Percentiles rank a stretch among this genome's conserved stretches.
Conservation (phyloP, 805 yeast genomes). For the Limtongia smithiae region DNA sequence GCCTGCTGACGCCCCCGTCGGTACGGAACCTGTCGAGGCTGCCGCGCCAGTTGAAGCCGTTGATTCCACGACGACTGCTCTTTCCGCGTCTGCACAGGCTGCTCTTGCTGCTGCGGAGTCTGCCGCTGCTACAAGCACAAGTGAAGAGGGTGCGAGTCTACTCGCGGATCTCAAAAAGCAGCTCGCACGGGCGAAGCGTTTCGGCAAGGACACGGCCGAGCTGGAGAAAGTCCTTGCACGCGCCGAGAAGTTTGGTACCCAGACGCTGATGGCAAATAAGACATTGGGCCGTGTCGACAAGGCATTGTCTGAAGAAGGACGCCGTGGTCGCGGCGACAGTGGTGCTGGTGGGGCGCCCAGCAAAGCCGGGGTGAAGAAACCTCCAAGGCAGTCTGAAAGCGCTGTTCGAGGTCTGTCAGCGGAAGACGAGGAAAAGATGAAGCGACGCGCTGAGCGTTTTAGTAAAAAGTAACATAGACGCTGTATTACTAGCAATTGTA, state of each 20-base stretch:
- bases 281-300: conserved; percentile 1
- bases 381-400: neutral
- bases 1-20: too few relatives aligned
- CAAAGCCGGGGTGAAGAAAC: neutral
- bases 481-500: too few relatives aligned
- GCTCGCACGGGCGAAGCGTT: conserved; percentile 17
- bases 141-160: conserved; percentile 1
- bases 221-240: conserved; percentile 18
- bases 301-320: neutral
- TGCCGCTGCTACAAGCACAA: too few relatives aligned
- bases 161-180: conserved; percentile 10
- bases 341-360: neutral
- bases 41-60: too few relatives aligned
- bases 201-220: conserved; percentile 24
- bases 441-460: conserved; percentile 20
- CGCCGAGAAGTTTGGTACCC: conserved; percentile 21
- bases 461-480: conserved; percentile 1
- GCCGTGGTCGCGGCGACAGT: neutral
- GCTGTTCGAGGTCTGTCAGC: conserved; percentile 1
- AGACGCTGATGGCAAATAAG: neutral
- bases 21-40: too few relatives aligned
- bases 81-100: too few relatives aligned
- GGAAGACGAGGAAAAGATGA: conserved; percentile 14
- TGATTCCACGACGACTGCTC: too few relatives aligned
- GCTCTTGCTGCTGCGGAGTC: neutral